Conservation (phyloP, 805 yeast genomes). For the Wickerhamomyces alni region DNA sequence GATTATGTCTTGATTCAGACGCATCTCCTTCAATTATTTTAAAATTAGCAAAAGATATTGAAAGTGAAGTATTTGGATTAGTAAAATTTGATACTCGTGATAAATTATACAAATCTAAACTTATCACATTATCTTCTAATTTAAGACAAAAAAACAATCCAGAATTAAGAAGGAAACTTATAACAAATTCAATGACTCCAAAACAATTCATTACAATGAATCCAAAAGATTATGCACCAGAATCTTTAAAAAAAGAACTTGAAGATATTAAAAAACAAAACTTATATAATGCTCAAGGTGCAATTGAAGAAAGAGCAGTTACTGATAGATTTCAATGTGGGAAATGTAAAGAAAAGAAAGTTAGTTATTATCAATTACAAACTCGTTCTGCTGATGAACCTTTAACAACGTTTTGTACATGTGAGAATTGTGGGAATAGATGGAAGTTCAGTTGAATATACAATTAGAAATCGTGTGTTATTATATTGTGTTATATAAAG, state of each 20-base stretch:
- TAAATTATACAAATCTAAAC: slow-evolving; percentile 65
- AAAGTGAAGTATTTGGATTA: slow-evolving; percentile 57
- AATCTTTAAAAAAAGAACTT: slow-evolving; percentile 75
- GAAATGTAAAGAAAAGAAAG: slow-evolving; percentile 95
- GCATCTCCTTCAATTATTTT: slow-evolving; percentile 58
- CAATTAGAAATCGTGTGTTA: too few relatives aligned
- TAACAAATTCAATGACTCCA: slow-evolving; percentile 62
- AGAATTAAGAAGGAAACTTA: slow-evolving; percentile 64
- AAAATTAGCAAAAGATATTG: slow-evolving; percentile 63
- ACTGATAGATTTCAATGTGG: slow-evolving; percentile 97
- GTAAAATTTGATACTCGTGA: slow-evolving; percentile 50
- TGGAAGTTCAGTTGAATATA: slow-evolving; percentile 80
- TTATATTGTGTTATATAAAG: too few relatives aligned
- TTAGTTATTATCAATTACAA: slow-evolving; percentile 95
- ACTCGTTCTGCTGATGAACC: slow-evolving; percentile 99
- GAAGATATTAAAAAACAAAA: slow-evolving; percentile 84
- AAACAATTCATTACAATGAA: slow-evolving; percentile 68
- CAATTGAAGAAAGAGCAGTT: slow-evolving; percentile 90
- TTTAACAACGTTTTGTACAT: slow-evolving; percentile 94
- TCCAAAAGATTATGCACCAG: slow-evolving; percentile 96
- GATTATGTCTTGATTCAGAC: slow-evolving; percentile 74
- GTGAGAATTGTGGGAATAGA: slow-evolving; percentile 95
- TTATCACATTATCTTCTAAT: slow-evolving; percentile 83
- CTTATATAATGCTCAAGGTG: slow-evolving; percentile 95
- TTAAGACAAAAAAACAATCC: slow-evolving; percentile 88